Base-by-base conservation (phyloP, 495 filamentous ascomycete genomes). In the Penicillium malachiteum region DNA sequence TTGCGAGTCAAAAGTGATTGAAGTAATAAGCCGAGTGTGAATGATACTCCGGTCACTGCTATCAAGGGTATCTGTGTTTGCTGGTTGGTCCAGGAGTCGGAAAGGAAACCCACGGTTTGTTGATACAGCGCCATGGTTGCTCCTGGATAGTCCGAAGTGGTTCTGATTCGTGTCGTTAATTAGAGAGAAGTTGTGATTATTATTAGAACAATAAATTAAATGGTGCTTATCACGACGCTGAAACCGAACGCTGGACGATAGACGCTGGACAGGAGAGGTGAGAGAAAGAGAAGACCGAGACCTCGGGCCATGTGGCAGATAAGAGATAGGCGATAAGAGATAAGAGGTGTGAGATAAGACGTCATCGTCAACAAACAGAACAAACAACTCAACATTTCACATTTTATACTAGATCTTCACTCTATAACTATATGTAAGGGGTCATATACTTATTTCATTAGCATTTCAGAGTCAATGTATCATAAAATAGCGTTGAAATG, bases 21-120 rank as follows among this genome's bases (percentile, higher is more conserved):
- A 52, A 76, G 58, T 1, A 76, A 59, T 30, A 81, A 52, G n/a
- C 71, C 70, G 26, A 78, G 55, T 26, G 71, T 73, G 53, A 78
- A 62, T 0, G 75, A 78, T 17, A 62, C 69, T 38, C 77, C 71
- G 14, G 74, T 71, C 26, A 72, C 61, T 18, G 77, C 75, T 7
- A 76, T 56, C n/a, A 78, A 47, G 26, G 74, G 69, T 37, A 77
- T 60, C 16, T 77, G 73, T 26, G 63, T 65, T 50, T 64, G 72
- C 34, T 70, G 64, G 61, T 70, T 71, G 45, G 70, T 54, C 46
- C 73, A 60, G 52, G 72, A 71, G 56, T 69, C 66, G 43, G 73
- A 69, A 11, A 79, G 60, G 54, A 69, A 67, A 47, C 74, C 71
- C 58, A 69, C 58, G 45, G 73, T 71, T 63, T 72, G 67, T 56